phyloP scores from a whole-genome alignment of 345 rosid species.

The Aquilaria malaccensis region DNA sequence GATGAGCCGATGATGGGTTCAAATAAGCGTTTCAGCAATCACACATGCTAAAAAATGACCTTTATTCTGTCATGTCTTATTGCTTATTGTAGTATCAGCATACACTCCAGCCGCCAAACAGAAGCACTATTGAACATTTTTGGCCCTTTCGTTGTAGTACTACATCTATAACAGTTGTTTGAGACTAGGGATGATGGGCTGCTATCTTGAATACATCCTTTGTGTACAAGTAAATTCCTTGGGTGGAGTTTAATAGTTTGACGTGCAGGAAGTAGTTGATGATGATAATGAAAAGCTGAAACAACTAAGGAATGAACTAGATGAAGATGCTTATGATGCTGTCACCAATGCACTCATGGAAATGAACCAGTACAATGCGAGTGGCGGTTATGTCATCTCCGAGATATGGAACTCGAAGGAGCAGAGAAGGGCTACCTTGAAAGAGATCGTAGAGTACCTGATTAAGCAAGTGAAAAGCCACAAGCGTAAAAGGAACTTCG shows the following conservation, averaged over 20 bases:
- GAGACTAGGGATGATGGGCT: not conserved
- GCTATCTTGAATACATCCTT: too few relatives aligned
- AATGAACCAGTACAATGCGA: not conserved
- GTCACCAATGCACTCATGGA: not conserved
- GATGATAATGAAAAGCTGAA: not conserved
- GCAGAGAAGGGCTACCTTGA: not conserved
- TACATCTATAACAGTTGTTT: not conserved
- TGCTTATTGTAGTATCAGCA: not conserved
- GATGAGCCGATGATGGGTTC: too few relatives aligned
- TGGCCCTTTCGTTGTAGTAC: not conserved
- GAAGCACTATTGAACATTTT: not conserved
- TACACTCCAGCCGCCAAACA: not conserved
- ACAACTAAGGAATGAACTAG: not conserved
- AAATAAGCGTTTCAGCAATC: too few relatives aligned
- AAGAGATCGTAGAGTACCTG: not conserved
- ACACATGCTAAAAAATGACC: too few relatives aligned
- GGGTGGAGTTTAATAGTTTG: too few relatives aligned
- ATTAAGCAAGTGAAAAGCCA: not conserved
- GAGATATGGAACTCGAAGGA: not conserved
- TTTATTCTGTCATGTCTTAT: too few relatives aligned
- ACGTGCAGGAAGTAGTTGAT: constrained; percentile 1
- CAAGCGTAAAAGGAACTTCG: not conserved
- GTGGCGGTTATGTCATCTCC: not conserved
- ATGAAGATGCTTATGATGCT: constrained; percentile 1
- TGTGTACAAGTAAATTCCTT: not conserved